Percentiles rank a stretch among this genome's conserved stretches.
These are phyloP conservation scores for Colletotrichum magnum DNA, from an alignment of 2,329 filamentous ascomycete genomes.

Conservation along the genomic window DNA sequence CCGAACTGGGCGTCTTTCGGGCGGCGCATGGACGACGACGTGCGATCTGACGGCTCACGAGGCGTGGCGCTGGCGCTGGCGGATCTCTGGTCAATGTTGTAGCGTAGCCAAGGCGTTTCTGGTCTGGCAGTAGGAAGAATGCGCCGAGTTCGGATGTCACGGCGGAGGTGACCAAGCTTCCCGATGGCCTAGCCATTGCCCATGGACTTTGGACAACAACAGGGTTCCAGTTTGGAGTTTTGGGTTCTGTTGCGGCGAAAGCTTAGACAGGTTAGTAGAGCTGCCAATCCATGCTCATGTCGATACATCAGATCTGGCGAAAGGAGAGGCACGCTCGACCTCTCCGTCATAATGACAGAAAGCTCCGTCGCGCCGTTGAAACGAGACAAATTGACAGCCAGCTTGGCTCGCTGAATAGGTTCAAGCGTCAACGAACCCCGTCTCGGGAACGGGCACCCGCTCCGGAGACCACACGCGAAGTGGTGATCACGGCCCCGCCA, in stretches of 20 bases:
- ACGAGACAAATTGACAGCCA: conserved; percentile 6
- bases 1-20: not conserved
- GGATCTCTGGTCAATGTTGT: conserved; percentile 17
- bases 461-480: not conserved
- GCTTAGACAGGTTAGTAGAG: conserved; percentile 7
- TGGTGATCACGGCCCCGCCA: not conserved
- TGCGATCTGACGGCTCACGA: conserved; percentile 31
- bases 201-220: not conserved
- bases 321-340: conserved; percentile 14
- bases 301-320: conserved; percentile 7
- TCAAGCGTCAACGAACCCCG: no score
- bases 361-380: conserved; percentile 23
- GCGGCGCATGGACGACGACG: not conserved
- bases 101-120: conserved; percentile 21
- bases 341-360: conserved; percentile 31
- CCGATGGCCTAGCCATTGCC: conserved; percentile 3
- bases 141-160: conserved; percentile 21
- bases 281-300: conserved; percentile 24
- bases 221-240: conserved; percentile 31
- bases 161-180: conserved; percentile 16
- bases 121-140: conserved; percentile 14
- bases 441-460: conserved; percentile 4
- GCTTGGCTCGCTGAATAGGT: no score
- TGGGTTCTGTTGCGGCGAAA: conserved; percentile 30
- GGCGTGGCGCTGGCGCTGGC: not conserved